Evolutionary conservation across 352 stramenopile genomes (phyloP).

Genomic region (Pythium dissotocum): DNA sequence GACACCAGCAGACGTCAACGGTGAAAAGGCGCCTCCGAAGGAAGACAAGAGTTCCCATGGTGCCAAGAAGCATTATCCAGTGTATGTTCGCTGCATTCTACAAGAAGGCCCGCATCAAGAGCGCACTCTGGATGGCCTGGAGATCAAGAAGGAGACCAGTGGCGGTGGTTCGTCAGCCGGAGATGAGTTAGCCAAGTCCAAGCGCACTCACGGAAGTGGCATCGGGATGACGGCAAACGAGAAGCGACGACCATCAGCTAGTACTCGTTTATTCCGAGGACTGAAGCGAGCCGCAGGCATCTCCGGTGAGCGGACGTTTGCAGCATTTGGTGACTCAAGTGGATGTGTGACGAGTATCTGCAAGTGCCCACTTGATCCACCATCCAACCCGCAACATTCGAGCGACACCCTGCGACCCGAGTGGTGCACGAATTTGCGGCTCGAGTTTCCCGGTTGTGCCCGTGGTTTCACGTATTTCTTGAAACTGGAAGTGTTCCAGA

Average conservation of each 20-base stretch:
- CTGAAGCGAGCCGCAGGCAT: conserved; percentile 73
- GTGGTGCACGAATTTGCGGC: conserved; percentile 73
- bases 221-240: conserved; percentile 31
- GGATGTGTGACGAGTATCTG: conserved; percentile 79
- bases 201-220: conserved; percentile 6
- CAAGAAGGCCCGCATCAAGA: conserved; percentile 79
- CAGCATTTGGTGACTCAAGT: conserved; percentile 65
- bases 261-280: conserved; percentile 70
- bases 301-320: conserved; percentile 71
- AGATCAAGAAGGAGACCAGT: conserved; percentile 33
- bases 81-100: conserved; percentile 78
- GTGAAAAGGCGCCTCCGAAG: conserved; percentile 13
- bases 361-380: conserved; percentile 40
- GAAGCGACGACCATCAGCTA: conserved; percentile 49
- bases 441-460: conserved; percentile 75
- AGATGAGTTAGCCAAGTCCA: conserved; percentile 25
- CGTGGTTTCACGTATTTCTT: conserved; percentile 77
- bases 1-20: conserved; percentile 35
- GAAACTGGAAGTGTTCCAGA: conserved; percentile 84
- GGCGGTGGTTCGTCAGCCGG: conserved; percentile 1
- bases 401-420: conserved; percentile 45
- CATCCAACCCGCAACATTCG: conserved; percentile 29
- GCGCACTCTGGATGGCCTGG: conserved; percentile 67
- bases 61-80: conserved; percentile 49
- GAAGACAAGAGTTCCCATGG: conserved; percentile 14